phyloP scores from a whole-genome alignment of 345 rosid genomes.

The Cardamine occulta region DNA sequence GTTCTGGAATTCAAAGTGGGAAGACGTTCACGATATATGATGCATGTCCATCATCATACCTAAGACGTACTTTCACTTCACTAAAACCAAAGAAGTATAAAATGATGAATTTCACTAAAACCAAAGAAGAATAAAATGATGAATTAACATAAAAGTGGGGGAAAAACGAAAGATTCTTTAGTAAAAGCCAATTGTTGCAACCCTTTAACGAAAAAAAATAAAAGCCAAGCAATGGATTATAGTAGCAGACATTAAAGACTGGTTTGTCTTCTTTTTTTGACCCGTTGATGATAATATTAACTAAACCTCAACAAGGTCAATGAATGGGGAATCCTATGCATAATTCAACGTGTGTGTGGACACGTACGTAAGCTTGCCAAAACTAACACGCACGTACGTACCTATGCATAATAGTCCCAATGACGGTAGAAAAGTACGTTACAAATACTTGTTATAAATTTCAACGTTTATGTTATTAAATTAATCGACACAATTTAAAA shows the following conservation, averaged over 20 bases:
- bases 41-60: constrained; percentile 29
- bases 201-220: constrained; percentile 35
- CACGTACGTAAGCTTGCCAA: not conserved
- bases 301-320: constrained; percentile 31
- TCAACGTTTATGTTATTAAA: no score
- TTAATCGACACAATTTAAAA: not conserved
- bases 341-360: constrained; percentile 12
- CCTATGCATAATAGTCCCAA: not conserved
- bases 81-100: constrained; percentile 66
- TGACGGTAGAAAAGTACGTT: no score
- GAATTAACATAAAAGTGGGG: constrained; percentile 54
- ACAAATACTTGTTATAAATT: no score
- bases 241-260: constrained; percentile 79
- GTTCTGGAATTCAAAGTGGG: constrained; percentile 30
- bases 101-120: constrained; percentile 65
- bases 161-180: constrained; percentile 65
- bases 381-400: no score
- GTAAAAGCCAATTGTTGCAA: constrained; percentile 64
- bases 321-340: constrained; percentile 39
- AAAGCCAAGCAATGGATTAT: constrained; percentile 60
- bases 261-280: constrained; percentile 69
- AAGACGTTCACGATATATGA: constrained; percentile 21
- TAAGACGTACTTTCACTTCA: constrained; percentile 59
- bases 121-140: constrained; percentile 66
- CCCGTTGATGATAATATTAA: constrained; percentile 49